These are phyloP conservation scores for Mycena maculata DNA, from an alignment of 768 basidiomycete species.

Conservation along the genomic window DNA sequence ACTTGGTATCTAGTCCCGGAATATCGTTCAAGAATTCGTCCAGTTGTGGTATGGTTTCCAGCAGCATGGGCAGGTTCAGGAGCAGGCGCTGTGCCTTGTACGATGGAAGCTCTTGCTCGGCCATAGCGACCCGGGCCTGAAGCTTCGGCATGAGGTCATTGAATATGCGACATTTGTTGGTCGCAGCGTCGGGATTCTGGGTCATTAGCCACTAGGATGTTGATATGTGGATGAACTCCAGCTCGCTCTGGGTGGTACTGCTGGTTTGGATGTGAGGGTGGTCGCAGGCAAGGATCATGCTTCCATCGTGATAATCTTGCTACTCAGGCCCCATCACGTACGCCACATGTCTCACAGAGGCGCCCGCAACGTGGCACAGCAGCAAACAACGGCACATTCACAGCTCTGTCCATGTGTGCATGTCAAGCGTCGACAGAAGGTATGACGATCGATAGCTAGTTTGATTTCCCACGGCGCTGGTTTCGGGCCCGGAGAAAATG, in stretches of 20 bases:
- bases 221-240: conserved; percentile 4
- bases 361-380: too few relatives aligned
- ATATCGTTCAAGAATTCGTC: conserved; percentile 7
- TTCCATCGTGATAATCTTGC: neutral
- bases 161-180: conserved; percentile 7
- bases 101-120: neutral
- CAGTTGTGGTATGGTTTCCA: conserved; percentile 7
- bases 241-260: conserved; percentile 7
- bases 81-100: neutral
- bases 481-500: too few relatives aligned
- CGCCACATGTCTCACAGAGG: neutral
- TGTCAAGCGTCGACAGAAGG: too few relatives aligned
- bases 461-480: too few relatives aligned
- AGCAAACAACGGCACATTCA: too few relatives aligned
- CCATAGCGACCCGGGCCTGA: conserved; percentile 6
- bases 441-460: too few relatives aligned
- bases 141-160: conserved; percentile 3
- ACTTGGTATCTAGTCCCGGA: conserved; percentile 8
- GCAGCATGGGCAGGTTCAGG: neutral
- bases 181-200: conserved; percentile 8
- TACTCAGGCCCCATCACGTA: neutral
- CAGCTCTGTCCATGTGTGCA: too few relatives aligned
- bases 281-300: conserved; percentile 4
- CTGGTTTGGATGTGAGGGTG: too few relatives aligned
- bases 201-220: conserved; percentile 6